Evolutionary conservation across 169 alveolate species (phyloP).

Genomic region (Plasmodium vivax): DNA sequence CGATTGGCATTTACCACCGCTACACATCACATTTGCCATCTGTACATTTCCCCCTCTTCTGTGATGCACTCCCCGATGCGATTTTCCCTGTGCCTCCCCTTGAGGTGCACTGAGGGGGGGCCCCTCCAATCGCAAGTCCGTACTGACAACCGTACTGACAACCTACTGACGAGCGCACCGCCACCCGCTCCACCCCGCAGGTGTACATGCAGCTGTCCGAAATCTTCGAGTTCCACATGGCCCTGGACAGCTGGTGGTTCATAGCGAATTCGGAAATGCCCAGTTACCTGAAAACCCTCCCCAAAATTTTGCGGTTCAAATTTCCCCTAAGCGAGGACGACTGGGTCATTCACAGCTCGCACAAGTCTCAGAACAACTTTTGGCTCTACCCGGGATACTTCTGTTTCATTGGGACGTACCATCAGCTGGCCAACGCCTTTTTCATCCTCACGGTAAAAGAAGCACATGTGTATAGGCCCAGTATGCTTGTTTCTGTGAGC

Average conservation of each 20-base stretch:
- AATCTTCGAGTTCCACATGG: constrained; percentile 83
- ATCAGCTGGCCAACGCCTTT: constrained; percentile 81
- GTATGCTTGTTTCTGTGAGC: constrained; percentile 76
- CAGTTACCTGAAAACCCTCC: constrained; percentile 54
- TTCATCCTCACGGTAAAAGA: constrained; percentile 78
- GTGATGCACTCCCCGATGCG: constrained; percentile 12
- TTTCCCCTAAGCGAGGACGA: constrained; percentile 76
- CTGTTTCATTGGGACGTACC: constrained; percentile 82
- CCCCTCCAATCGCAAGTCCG: not conserved
- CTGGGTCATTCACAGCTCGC: constrained; percentile 75
- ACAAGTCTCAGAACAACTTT: constrained; percentile 66
- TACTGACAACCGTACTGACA: constrained; percentile 45
- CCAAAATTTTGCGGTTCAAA: constrained; percentile 79
- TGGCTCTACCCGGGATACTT: constrained; percentile 86
- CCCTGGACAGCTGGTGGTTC: constrained; percentile 87
- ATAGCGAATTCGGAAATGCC: constrained; percentile 80
- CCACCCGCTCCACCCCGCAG: constrained; percentile 9
- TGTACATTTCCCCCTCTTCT: not conserved
- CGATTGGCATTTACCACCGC: not conserved
- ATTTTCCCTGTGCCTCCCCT: not conserved
- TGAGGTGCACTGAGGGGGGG: not conserved
- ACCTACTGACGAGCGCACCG: constrained; percentile 25
- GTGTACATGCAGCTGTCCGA: constrained; percentile 82
- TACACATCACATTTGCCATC: not conserved
- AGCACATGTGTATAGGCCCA: constrained; percentile 68